phyloP scores from a whole-genome alignment of 768 basidiomycete genomes.

The Agaricus subrufescens region DNA sequence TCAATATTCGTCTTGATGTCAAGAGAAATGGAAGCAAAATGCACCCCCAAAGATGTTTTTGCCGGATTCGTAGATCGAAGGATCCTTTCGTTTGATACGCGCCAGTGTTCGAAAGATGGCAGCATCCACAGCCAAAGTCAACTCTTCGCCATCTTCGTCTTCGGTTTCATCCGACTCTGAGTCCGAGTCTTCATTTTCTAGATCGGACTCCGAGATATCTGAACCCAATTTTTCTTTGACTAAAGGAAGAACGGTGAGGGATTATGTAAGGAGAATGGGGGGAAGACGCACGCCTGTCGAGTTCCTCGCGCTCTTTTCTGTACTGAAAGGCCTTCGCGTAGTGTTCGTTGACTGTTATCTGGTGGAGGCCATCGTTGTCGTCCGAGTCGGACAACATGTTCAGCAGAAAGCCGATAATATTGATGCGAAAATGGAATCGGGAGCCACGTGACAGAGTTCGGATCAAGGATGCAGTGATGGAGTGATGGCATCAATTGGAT shows the following conservation, averaged over 20 bases:
- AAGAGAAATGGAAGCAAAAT: background rate
- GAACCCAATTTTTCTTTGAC: constrained; percentile 89
- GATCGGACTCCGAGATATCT: constrained; percentile 50
- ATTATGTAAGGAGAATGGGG: background rate
- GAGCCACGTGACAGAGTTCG: background rate
- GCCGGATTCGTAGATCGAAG: constrained; percentile 71
- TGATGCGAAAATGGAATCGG: background rate
- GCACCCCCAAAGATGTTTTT: constrained; percentile 78
- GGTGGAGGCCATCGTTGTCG: constrained; percentile 14
- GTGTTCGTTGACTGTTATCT: constrained; percentile 31
- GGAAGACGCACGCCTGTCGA: constrained; percentile 58
- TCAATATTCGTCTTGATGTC: background rate
- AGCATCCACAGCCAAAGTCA: constrained; percentile 90
- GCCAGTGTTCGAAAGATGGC: constrained; percentile 91
- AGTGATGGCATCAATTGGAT: too few species aligned
- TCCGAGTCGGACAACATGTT: constrained; percentile 21
- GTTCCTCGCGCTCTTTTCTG: constrained; percentile 82
- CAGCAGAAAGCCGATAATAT: constrained; percentile 7
- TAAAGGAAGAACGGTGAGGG: constrained; percentile 21
- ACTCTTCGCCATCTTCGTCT: constrained; percentile 92
- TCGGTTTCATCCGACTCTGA: constrained; percentile 81
- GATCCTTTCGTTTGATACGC: constrained; percentile 77
- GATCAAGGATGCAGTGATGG: background rate
- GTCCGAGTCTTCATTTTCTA: constrained; percentile 48
- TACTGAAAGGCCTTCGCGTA: constrained; percentile 76